These are phyloP conservation scores for Daldinia loculata DNA, from an alignment of 495 filamentous ascomycete genomes.

Conservation along the genomic window DNA sequence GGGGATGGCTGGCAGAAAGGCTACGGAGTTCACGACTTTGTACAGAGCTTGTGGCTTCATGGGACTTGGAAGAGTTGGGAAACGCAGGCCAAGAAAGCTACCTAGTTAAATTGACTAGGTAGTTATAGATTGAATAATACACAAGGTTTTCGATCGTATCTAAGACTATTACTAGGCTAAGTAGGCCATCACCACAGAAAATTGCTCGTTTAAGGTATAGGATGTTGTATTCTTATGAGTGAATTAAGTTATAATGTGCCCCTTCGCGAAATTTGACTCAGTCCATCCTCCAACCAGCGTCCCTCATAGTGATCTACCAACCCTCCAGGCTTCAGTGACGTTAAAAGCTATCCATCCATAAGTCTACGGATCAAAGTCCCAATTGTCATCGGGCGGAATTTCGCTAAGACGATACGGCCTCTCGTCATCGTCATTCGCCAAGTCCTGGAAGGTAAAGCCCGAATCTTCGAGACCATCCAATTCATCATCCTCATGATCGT, in stretches of 20 bases:
- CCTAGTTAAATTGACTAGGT: not conserved
- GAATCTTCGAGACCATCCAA: not conserved
- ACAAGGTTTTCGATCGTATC: not conserved
- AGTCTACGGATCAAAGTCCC: not conserved
- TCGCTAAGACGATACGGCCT: not conserved
- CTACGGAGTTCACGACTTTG: constrained; percentile 32
- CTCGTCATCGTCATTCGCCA: not conserved
- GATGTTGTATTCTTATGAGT: not conserved
- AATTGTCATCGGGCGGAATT: not conserved
- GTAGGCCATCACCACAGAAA: too few relatives aligned
- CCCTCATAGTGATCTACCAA: not conserved
- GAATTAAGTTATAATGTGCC: not conserved
- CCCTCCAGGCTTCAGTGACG: not conserved
- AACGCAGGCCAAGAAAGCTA: not conserved
- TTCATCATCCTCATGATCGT: not conserved
- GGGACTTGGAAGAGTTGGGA: constrained; percentile 33
- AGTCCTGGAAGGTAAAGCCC: not conserved
- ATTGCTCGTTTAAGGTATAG: not conserved
- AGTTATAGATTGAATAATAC: not conserved
- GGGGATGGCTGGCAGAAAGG: constrained; percentile 45
- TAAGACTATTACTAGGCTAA: not conserved
- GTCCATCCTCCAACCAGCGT: not conserved
- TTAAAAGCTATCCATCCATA: not conserved
- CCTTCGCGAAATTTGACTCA: not conserved
- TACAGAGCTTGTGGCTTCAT: constrained; percentile 10